A percentile compares a stretch with the other conserved stretches of the same genome.
phyloP scores from a whole-genome alignment of 257 asterid species.

The Solanum etuberosum region DNA sequence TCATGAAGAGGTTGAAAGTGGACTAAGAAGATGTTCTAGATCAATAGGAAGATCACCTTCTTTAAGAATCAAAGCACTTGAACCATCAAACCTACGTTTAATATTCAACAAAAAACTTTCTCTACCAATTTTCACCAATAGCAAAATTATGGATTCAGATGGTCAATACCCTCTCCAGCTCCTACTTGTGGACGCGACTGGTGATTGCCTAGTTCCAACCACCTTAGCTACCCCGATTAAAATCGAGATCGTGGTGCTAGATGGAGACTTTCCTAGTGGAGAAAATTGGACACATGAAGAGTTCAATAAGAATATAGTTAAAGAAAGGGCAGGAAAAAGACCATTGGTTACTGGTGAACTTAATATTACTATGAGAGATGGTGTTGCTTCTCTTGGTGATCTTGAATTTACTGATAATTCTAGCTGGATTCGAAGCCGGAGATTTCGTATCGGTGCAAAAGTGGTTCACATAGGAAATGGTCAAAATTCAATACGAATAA shows the following conservation, averaged over 20 bases:
- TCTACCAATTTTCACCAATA: conserved; percentile 55
- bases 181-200: conserved; percentile 15
- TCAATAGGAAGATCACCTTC: conserved; percentile 29
- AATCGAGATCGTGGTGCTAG: conserved; percentile 46
- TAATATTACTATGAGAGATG: conserved; percentile 36
- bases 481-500: conserved; percentile 3
- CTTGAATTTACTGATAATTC: conserved; percentile 66
- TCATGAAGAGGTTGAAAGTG: conserved; percentile 61
- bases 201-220: conserved; percentile 1
- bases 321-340: conserved; percentile 53
- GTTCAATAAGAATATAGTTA: conserved; percentile 26
- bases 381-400: conserved; percentile 34
- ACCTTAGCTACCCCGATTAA: conserved; percentile 19
- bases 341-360: conserved; percentile 56
- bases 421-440: conserved; percentile 66
- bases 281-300: conserved; percentile 28
- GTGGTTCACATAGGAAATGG: conserved; percentile 10
- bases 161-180: conserved; percentile 29
- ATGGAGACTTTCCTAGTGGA: conserved; percentile 42
- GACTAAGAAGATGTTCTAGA: conserved; percentile 22
- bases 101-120: conserved; percentile 21
- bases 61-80: conserved; percentile 12
- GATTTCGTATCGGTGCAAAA: conserved; percentile 52
- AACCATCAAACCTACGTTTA: conserved; percentile 16
- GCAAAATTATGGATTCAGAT: conserved; percentile 30